A percentile compares a stretch with the other conserved stretches of the same genome.
These are phyloP conservation scores for Eurotiales sp. DNA, from an alignment of 2,329 filamentous ascomycete genomes.

Conservation along the genomic window DNA sequence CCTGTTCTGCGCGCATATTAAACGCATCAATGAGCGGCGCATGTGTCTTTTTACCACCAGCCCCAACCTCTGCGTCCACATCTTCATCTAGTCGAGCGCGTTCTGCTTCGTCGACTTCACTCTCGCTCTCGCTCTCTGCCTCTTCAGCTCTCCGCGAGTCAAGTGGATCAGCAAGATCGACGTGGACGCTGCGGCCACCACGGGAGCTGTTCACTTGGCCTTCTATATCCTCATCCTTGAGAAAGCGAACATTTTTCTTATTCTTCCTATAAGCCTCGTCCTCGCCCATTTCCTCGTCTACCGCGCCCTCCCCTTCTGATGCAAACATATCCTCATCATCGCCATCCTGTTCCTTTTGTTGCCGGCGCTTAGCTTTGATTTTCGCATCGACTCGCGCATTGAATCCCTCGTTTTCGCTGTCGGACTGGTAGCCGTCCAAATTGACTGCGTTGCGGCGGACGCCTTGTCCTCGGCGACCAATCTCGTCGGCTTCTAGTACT, in stretches of 20 bases:
- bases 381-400: constrained; percentile 66
- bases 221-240: constrained; percentile 64
- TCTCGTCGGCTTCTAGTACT: constrained; percentile 86
- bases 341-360: constrained; percentile 19
- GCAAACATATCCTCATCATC: constrained; percentile 77
- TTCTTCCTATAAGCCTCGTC: constrained; percentile 55
- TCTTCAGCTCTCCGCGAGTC: constrained; percentile 45
- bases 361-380: constrained; percentile 33
- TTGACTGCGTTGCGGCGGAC: constrained; percentile 94
- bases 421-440: constrained; percentile 93
- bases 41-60: constrained; percentile 85
- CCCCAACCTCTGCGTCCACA: constrained; percentile 83
- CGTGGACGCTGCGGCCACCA: constrained; percentile 64
- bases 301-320: constrained; percentile 58
- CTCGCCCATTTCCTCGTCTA: constrained; percentile 54
- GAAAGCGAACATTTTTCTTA: constrained; percentile 58
- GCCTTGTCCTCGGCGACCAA: constrained; percentile 66
- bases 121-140: constrained; percentile 52
- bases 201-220: constrained; percentile 74
- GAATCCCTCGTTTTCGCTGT: constrained; percentile 88
- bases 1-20: constrained; percentile 85
- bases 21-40: constrained; percentile 94
- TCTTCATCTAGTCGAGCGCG: constrained; percentile 69
- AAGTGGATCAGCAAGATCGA: constrained; percentile 49
- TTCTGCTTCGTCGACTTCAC: constrained; percentile 62